phyloP scores from a whole-genome alignment of 1,284 basidiomycete genomes.

The Bjerkandera adusta region DNA sequence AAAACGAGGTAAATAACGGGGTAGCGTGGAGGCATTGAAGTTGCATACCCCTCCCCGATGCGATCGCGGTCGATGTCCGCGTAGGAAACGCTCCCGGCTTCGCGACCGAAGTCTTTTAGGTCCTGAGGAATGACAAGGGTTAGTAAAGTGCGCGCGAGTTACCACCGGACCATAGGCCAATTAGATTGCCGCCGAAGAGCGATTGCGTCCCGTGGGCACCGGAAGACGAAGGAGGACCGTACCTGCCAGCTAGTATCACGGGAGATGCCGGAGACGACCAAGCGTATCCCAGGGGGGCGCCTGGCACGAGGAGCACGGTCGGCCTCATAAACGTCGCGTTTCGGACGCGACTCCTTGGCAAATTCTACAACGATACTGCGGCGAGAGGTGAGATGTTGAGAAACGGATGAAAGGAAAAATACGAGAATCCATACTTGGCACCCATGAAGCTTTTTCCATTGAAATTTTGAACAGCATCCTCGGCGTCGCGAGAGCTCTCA shows the following conservation, averaged over 20 bases:
- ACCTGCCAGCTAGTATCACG: constrained; percentile 98
- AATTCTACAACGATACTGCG: constrained; percentile 87
- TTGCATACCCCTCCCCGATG: constrained; percentile 80
- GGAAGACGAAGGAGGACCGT: constrained; percentile 27
- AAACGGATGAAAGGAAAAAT: background rate
- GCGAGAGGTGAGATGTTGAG: background rate
- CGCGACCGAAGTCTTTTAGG: constrained; percentile 94
- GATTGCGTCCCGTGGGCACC: constrained; percentile 8
- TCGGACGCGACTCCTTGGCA: constrained; percentile 84
- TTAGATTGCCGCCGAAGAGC: too few species aligned
- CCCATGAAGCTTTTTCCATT: constrained; percentile 90
- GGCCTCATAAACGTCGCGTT: constrained; percentile 72
- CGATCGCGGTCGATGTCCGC: constrained; percentile 89
- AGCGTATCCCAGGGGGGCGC: constrained; percentile 77
- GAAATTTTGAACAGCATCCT: constrained; percentile 84
- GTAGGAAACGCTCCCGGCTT: constrained; percentile 87
- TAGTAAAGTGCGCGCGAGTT: too few species aligned
- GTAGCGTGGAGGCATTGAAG: background rate
- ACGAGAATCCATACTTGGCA: constrained; percentile 54
- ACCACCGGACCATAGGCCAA: constrained; percentile 8
- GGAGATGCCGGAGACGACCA: constrained; percentile 84
- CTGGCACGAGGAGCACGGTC: constrained; percentile 58
- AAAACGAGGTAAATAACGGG: background rate
- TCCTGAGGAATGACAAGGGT: constrained; percentile 56
- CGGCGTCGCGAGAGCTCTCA: constrained; percentile 87